Percentiles rank a stretch among this genome's conserved stretches.
Conservation (phyloP, 2,329 filamentous ascomycete genomes). For the Pezicula rhizophila region DNA sequence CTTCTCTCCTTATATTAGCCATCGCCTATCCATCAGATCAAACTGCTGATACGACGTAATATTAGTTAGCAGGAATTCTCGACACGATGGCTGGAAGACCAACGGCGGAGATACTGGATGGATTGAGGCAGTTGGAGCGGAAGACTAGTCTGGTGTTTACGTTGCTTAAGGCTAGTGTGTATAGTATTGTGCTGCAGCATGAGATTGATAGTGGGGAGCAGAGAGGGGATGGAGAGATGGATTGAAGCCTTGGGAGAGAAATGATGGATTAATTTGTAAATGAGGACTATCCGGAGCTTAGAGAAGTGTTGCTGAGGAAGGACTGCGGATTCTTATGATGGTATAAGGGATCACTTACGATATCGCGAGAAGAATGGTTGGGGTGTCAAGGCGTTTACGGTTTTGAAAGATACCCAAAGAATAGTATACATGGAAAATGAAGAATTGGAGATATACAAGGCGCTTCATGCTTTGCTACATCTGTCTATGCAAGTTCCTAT, state of each 20-base stretch:
- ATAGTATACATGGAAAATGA: slow-evolving; percentile 2
- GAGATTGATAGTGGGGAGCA: slow-evolving; percentile 72
- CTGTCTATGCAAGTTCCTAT: slow-evolving; percentile 19
- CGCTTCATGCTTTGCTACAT: slow-evolving; percentile 14
- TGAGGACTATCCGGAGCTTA: not conserved
- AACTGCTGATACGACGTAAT: not conserved
- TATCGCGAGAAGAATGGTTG: not conserved
- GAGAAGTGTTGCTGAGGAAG: not conserved
- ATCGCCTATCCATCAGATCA: not conserved
- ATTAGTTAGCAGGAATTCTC: slow-evolving; percentile 52
- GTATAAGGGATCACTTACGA: not conserved
- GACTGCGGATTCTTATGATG: not conserved
- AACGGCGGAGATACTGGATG: slow-evolving; percentile 77
- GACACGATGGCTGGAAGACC: slow-evolving; percentile 63
- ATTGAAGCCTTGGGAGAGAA: not conserved
- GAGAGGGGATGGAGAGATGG: slow-evolving; percentile 23
- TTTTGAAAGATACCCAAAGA: slow-evolving; percentile 14
- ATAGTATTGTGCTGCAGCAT: slow-evolving; percentile 97
- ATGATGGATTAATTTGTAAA: slow-evolving; percentile 2
- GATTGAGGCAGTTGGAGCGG: slow-evolving; percentile 79
- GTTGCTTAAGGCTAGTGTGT: slow-evolving; percentile 93
- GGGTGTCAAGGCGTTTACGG: slow-evolving; percentile 11
- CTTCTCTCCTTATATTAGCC: not conserved
- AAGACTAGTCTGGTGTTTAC: slow-evolving; percentile 96
- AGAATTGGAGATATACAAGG: slow-evolving; percentile 6